Evolutionary conservation across 257 asterid species (phyloP), one percentile per base, ranked within the genome.

Genomic region (Scutellaria baicalensis): DNA sequence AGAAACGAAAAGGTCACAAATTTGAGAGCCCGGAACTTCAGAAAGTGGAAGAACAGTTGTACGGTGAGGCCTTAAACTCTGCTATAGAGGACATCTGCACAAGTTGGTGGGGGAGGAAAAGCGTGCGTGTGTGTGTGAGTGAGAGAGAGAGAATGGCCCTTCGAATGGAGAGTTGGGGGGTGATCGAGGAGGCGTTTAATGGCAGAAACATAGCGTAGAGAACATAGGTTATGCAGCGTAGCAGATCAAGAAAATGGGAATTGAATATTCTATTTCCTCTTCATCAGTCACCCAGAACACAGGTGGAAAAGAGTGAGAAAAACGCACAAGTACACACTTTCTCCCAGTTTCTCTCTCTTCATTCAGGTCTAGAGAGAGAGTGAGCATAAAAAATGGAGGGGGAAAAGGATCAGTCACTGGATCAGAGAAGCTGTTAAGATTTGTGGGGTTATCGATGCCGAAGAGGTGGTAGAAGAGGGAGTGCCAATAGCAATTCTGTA

Each of bases 361-460:
- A 11, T 13, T 23, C 42, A 14, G 17, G 59, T 48, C 3, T 50
- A 16, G 61, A 11, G 44, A 66, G 68, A 11, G 64, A 72, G 66
- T 74, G 48, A 49, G 52, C 59, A 51, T 33, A 72, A 40, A 43
- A 73, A 36, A 42, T 47, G 71, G 78, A 49, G 76, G 50, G 52
- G 52, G 21, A 2, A n/a, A 10, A 62, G 52, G 6, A 8, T 12
- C 56, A 63, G 61, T 61, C 62, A 59, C 48, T 36, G 78, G 75
- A 70, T 66, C 74, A 60, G 76, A 54, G 76, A 64, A 73, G 83
- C 79, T 74, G 84, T 78, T 71, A 51, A 80, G 89, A 84, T 84
- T 84, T 82, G 92, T 84, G 86, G 84, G 83, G 82, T 71, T 83
- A 11, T 65, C 83, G 62, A 81, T 58, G 83, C 77, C 40, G 65